Base-by-base conservation (phyloP, 129 eudicot genomes). In the Pulicaria dysenterica region DNA sequence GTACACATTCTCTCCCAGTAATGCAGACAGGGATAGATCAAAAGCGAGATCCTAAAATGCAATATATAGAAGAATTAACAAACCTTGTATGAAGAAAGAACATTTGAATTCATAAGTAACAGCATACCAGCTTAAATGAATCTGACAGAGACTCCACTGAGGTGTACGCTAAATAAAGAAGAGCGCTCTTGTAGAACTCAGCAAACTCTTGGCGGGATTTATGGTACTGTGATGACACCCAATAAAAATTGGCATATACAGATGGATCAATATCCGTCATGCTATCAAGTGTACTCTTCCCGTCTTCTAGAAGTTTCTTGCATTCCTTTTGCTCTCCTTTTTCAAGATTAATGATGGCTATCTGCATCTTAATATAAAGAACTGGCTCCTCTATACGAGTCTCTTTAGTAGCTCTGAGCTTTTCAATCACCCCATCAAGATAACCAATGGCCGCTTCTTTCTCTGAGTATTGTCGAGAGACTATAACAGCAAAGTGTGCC, bases 221-320 rank as follows among this genome's bases (percentile, higher is more conserved):
- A 62, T 92, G 87, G 73, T 89, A 89, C 76, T 89, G 96, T 46
- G 97, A 89, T 58, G 97, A 89, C 72, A 89, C 86, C 97, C 97
- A 92, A 73, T 86, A 89, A 56, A 80, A 86, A 76, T 87, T 92
- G 55, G 96, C 96, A 86, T 92, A 85, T 8, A 92, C 97, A 3
- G 96, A 86, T 9, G 97, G 97, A 74, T 89, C 96, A 77, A 92
- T 87, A 48, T 89, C 97, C 16, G 96, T 92, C 96, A 92, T 92
- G 79, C 96, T 86, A 68, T 92, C 94, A 69, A 89, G 94, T 4
- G 94, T 84, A 77, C 89, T 86, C 79, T 89, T 86, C 58, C 89
- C 97, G 79, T 86, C 91, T 2, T 92, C 96, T 44, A 86, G 79
- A 64, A 89, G 91, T 37, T 89, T 86, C 77, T 86, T 86, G 86